Conservation (phyloP, 306 rosid genomes). For the Vachellia pachyceras region DNA sequence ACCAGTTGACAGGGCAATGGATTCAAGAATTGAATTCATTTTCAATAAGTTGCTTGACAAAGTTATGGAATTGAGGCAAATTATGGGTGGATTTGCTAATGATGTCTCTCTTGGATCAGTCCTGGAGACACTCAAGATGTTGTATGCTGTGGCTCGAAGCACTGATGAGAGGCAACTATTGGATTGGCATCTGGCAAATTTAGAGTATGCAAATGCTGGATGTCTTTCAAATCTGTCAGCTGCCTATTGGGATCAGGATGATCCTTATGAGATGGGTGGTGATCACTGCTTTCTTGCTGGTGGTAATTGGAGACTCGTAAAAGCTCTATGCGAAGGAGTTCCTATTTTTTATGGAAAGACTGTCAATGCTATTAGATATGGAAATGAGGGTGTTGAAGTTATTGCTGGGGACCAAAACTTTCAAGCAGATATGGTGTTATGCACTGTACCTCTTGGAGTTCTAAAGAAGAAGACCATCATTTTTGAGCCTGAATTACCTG, state of each 20-base stretch:
- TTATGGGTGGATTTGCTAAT: constrained; percentile 82
- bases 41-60: constrained; percentile 91
- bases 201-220: constrained; percentile 97
- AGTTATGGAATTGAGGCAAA: constrained; percentile 84
- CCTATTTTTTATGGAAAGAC: constrained; percentile 80
- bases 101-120: constrained; percentile 87
- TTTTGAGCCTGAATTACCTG: constrained; percentile 87
- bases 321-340: constrained; percentile 77
- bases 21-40: constrained; percentile 66
- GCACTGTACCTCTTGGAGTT: constrained; percentile 97
- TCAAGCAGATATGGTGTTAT: constrained; percentile 75
- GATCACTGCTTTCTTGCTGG: constrained; percentile 98
- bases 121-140: constrained; percentile 70
- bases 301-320: constrained; percentile 85
- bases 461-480: constrained; percentile 63
- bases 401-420: constrained; percentile 74
- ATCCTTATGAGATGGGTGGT: constrained; percentile 98
- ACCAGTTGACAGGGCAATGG: constrained; percentile 65
- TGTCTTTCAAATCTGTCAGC: constrained; percentile 94
- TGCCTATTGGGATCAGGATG: constrained; percentile 94
- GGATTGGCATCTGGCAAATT: constrained; percentile 96
- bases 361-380: constrained; percentile 67
- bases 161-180: constrained; percentile 78
- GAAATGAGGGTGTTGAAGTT: constrained; percentile 76
- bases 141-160: constrained; percentile 73